These are phyloP conservation scores for Artemisia annua DNA, from an alignment of 129 eudicot genomes.

Conservation along the genomic window DNA sequence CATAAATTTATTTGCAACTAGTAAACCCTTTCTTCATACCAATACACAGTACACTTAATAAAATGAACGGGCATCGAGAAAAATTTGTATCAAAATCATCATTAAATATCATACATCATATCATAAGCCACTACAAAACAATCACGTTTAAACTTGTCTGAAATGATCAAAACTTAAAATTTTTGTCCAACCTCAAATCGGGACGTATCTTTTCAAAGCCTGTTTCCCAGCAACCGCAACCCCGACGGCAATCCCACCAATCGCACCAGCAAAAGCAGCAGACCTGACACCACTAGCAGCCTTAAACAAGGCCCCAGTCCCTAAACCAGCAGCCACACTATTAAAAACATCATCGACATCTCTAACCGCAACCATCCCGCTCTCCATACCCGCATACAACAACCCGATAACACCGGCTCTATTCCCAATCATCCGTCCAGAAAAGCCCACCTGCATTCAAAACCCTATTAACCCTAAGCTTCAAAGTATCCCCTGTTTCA, in stretches of 20 bases:
- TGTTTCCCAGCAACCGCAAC: slow-evolving; percentile 69
- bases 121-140: too few species aligned
- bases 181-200: slow-evolving; percentile 38
- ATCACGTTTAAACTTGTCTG: neutral
- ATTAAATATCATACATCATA: too few species aligned
- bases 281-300: slow-evolving; percentile 81
- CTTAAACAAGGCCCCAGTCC: slow-evolving; percentile 67
- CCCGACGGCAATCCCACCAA: slow-evolving; percentile 73
- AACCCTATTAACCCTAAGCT: slow-evolving; percentile 63
- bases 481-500: slow-evolving; percentile 62
- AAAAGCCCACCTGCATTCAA: slow-evolving; percentile 64
- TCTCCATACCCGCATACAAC: too few species aligned
- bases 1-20: too few species aligned
- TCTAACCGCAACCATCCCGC: too few species aligned
- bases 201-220: slow-evolving; percentile 67
- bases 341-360: too few species aligned
- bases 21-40: too few species aligned
- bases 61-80: too few species aligned
- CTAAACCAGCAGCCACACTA: slow-evolving; percentile 6
- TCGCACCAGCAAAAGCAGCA: slow-evolving; percentile 93
- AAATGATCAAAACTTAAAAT: neutral
- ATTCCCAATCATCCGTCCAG: slow-evolving; percentile 30
- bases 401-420: too few species aligned
- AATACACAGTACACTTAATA: too few species aligned
- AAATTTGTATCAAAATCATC: too few species aligned